Conservation (phyloP, 2,329 filamentous ascomycete genomes). For the Aspergillus glaucus region DNA sequence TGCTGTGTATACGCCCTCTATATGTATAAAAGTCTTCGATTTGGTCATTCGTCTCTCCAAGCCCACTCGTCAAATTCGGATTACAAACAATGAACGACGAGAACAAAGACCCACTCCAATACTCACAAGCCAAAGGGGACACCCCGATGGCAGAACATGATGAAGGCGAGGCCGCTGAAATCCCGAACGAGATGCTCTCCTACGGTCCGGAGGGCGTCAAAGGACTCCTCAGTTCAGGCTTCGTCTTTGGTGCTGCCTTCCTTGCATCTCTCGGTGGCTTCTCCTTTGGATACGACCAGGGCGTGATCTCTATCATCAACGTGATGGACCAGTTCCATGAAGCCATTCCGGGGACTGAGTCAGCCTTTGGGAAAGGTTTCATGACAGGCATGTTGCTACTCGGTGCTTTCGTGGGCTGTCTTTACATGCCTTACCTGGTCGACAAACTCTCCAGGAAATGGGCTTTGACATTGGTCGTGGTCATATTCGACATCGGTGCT, state of each 20-base stretch:
- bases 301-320: constrained; percentile 35
- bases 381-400: constrained; percentile 42
- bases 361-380: constrained; percentile 26
- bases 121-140: too few relatives aligned
- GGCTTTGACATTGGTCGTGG: constrained; percentile 24
- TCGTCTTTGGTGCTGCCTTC: constrained; percentile 39
- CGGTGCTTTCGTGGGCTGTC: constrained; percentile 28
- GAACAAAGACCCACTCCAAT: too few relatives aligned
- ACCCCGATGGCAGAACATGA: too few relatives aligned
- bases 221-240: constrained; percentile 32
- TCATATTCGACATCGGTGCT: constrained; percentile 40
- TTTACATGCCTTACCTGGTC: constrained; percentile 33
- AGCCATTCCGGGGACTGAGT: constrained; percentile 34
- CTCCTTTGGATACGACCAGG: constrained; percentile 37
- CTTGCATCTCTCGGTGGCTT: constrained; percentile 39
- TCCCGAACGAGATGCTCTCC: too few relatives aligned
- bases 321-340: constrained; percentile 44
- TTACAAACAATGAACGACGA: too few relatives aligned
- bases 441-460: constrained; percentile 40
- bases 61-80: too few relatives aligned
- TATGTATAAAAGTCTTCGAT: too few relatives aligned
- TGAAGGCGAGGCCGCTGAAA: too few relatives aligned
- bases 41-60: too few relatives aligned
- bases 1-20: too few relatives aligned
- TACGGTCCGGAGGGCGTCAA: constrained; percentile 13